Evolutionary conservation across 352 stramenopile genomes (phyloP).

Genomic region (Pythium volutum): DNA sequence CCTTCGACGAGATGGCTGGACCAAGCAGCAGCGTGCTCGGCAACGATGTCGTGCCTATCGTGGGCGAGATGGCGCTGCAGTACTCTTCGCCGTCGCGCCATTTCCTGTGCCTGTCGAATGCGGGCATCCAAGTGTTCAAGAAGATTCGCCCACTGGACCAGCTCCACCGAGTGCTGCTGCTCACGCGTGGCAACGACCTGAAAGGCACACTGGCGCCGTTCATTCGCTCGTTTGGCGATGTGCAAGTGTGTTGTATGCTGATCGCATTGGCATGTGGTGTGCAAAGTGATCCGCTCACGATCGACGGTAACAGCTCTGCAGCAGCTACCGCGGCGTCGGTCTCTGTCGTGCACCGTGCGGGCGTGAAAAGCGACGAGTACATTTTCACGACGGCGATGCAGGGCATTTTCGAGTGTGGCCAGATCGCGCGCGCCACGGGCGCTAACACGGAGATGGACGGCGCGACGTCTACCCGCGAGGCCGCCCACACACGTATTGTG

Average conservation of each 20-base stretch:
- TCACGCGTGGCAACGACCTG: constrained; percentile 63
- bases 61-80: constrained; percentile 83
- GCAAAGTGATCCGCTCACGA: constrained; percentile 67
- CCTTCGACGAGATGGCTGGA: constrained; percentile 69
- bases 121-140: constrained; percentile 87
- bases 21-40: constrained; percentile 25
- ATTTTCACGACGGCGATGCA: constrained; percentile 77
- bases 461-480: constrained; percentile 17
- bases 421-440: constrained; percentile 25
- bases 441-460: constrained; percentile 25
- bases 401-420: constrained; percentile 81
- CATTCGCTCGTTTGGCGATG: constrained; percentile 77
- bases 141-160: constrained; percentile 89
- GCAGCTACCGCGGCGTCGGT: constrained; percentile 32
- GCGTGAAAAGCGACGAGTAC: constrained; percentile 75
- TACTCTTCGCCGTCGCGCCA: constrained; percentile 77
- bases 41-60: constrained; percentile 36
- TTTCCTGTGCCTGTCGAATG: constrained; percentile 83
- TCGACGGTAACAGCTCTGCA: constrained; percentile 37
- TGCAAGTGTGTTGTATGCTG: constrained; percentile 88
- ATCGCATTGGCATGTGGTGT: constrained; percentile 85
- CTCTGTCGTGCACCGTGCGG: constrained; percentile 40
- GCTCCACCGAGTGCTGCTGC: constrained; percentile 70
- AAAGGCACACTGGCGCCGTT: constrained; percentile 68
- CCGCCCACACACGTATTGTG: constrained; percentile 67